Evolutionary conservation across 257 asterid genomes (phyloP).

Genomic region (Fraxinus pennsylvanica): DNA sequence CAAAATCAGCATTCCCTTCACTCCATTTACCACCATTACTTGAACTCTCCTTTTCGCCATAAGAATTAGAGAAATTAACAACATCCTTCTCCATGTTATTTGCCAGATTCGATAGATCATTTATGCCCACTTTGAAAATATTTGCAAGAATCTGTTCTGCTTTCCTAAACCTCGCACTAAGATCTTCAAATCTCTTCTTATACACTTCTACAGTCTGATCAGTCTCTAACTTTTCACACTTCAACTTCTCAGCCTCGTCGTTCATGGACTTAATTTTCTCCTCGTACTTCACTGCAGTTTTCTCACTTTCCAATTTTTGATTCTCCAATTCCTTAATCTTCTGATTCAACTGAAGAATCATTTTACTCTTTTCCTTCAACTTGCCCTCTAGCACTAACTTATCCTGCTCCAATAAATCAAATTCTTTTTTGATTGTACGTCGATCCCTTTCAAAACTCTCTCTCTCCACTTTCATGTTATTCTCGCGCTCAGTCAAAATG

Average conservation of each 20-base stretch:
- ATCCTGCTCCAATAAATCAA: slow-evolving; percentile 10
- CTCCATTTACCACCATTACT: background rate
- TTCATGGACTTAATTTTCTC: slow-evolving; percentile 8
- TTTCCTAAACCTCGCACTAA: slow-evolving; percentile 23
- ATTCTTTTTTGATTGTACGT: slow-evolving; percentile 17
- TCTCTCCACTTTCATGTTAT: slow-evolving; percentile 22
- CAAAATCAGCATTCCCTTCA: background rate
- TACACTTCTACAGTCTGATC: background rate
- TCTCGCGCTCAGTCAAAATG: slow-evolving; percentile 32
- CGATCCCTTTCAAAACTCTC: slow-evolving; percentile 23
- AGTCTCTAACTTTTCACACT: slow-evolving; percentile 5
- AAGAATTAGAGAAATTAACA: background rate
- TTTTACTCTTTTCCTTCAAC: slow-evolving; percentile 14
- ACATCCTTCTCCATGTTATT: background rate
- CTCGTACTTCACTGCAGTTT: background rate
- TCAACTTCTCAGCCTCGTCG: slow-evolving; percentile 18
- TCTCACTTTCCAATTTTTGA: slow-evolving; percentile 22
- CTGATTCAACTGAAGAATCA: slow-evolving; percentile 11
- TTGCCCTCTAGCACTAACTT: slow-evolving; percentile 18
- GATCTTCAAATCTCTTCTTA: slow-evolving; percentile 12
- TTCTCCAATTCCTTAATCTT: slow-evolving; percentile 20
- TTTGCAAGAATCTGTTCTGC: slow-evolving; percentile 21
- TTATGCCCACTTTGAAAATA: slow-evolving; percentile 23
- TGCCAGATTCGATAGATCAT: slow-evolving; percentile 23
- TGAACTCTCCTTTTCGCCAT: background rate